Base-by-base conservation (phyloP, 345 rosid species). In the Anastatica hierochuntica region DNA sequence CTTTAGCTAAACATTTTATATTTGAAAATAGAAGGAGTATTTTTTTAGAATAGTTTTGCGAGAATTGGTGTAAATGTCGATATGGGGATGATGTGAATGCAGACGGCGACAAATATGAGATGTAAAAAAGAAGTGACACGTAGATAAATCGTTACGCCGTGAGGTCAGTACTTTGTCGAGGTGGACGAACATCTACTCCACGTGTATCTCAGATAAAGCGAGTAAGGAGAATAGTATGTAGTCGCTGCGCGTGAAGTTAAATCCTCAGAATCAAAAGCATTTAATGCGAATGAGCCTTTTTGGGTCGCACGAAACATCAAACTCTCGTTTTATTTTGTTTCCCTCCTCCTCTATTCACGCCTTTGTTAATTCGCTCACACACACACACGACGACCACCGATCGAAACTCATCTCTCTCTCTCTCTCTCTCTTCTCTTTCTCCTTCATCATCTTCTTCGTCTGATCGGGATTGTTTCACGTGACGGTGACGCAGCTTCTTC, bases 341-440 rank as follows among this genome's bases (percentile, higher is more conserved):
- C 14, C 53, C 63, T 45, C 56, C 37, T 27, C 8, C 56, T 57
- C 39, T 41, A 34, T 38, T 33, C 38, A 31, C 43, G 71, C 54
- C 77, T 68, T 84, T 72, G 85, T 84, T 77, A 40, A 36, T 8
- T 19, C 38, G 23, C 79, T 57, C 72, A 64, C 73, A 26, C 47
- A 60, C 78, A 77, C 82, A n/a, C n/a, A n/a, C n/a, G n/a, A n/a
- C n/a, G n/a, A n/a, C n/a, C n/a, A 49, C 40, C 75, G n/a, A n/a
- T n/a, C n/a, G n/a, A 57, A 78, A 42, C 14, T 51, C 59, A 74
- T 68, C 56, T 44, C 74, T 14, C 1, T 29, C 33, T 29, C 39
- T 74, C 53, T 56, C 49, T 53, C 48, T 53, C 54, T 63, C 19
- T 37, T 53, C 48, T 53, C 54, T 63, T 14, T 37, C 46, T 20